Evolutionary conservation across 495 filamentous ascomycete genomes (phyloP).

Genomic region (Penicillium robsamsonii): DNA sequence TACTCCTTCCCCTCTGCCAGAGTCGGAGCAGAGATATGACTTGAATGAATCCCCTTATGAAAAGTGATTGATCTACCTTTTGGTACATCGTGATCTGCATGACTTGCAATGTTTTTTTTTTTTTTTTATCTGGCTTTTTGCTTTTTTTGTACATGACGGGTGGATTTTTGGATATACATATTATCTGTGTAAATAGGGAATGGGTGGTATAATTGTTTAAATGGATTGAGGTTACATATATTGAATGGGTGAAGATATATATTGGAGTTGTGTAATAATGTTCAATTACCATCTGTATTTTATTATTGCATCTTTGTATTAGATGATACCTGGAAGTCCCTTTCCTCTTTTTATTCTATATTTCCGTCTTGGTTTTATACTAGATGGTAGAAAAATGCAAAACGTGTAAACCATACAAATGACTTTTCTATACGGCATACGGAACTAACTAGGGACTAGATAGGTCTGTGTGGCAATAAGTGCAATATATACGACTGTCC

Average conservation of each 20-base stretch:
- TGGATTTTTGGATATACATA: not conserved
- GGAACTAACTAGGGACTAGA: no score
- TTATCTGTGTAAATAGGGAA: not conserved
- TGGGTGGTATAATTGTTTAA: not conserved
- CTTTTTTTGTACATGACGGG: not conserved
- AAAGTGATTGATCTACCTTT: conserved; percentile 6
- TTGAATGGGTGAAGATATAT: not conserved
- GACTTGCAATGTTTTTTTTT: conserved; percentile 10
- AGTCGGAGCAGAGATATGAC: not conserved
- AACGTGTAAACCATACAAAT: no score
- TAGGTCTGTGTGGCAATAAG: no score
- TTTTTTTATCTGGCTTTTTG: not conserved
- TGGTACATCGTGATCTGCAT: not conserved
- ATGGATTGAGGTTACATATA: not conserved
- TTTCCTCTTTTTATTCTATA: not conserved
- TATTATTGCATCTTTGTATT: not conserved
- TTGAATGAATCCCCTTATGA: no score
- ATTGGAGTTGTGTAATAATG: not conserved
- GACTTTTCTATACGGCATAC: no score
- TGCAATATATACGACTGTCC: not conserved
- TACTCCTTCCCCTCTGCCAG: conserved; percentile 28
- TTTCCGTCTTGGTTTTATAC: no score
- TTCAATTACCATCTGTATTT: not conserved
- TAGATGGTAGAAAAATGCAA: no score
- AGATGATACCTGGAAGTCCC: not conserved